Conservation (phyloP, 2,329 filamentous ascomycete species). For the Sporothrix euskadiensis region DNA sequence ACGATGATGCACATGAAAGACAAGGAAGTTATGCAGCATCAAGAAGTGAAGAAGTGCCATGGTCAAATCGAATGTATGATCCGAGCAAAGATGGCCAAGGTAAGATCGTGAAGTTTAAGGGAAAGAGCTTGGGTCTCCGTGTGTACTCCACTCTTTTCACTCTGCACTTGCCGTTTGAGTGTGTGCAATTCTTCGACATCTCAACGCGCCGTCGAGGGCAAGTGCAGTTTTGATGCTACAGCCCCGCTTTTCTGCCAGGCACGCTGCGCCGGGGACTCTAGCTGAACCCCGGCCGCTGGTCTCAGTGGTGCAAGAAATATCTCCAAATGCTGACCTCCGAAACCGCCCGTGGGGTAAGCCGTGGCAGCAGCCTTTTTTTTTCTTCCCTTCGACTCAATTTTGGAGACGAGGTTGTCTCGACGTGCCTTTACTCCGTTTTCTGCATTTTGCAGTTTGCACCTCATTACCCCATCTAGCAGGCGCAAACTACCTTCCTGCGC, state of each 20-base stretch:
- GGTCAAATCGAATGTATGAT: background rate
- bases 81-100: background rate
- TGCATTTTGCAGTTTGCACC: background rate
- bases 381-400: background rate
- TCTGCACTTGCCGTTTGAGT: background rate
- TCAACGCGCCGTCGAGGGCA: background rate
- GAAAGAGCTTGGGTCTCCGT: background rate
- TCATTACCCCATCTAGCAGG: slow-evolving; percentile 7
- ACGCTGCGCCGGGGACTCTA: slow-evolving; percentile 30
- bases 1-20: background rate
- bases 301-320: background rate
- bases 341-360: slow-evolving; percentile 26
- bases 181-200: slow-evolving; percentile 1
- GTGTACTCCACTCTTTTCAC: background rate
- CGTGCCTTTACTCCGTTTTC: slow-evolving; percentile 13
- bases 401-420: background rate
- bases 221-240: background rate
- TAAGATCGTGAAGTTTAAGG: background rate
- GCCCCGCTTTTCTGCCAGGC: slow-evolving; percentile 14
- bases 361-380: background rate
- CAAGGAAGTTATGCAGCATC: background rate
- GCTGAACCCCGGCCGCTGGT: slow-evolving; percentile 25
- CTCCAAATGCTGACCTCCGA: slow-evolving; percentile 25
- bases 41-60: background rate
- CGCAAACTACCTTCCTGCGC: background rate